Evolutionary conservation across 768 basidiomycete genomes (phyloP).

Genomic region (Xerocomellus intermedius): DNA sequence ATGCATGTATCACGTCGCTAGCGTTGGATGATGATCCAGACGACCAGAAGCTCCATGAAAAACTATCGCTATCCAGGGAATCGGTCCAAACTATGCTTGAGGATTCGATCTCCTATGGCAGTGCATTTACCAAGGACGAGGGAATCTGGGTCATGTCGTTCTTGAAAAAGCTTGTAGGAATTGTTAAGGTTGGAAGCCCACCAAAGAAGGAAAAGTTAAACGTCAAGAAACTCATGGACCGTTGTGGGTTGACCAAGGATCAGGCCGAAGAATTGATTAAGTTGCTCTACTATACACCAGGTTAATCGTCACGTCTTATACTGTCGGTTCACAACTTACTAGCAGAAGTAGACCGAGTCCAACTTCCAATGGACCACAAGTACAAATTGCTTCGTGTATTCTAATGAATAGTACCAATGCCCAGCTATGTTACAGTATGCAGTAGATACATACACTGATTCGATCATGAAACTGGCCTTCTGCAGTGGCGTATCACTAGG

Average conservation of each 20-base stretch:
- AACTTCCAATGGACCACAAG: neutral
- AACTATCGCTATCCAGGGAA: slow-evolving; percentile 14
- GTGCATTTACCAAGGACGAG: slow-evolving; percentile 13
- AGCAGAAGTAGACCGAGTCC: neutral
- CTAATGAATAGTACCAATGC: neutral
- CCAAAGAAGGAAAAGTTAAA: slow-evolving; percentile 11
- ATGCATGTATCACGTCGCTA: slow-evolving; percentile 32
- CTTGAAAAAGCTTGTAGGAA: slow-evolving; percentile 17
- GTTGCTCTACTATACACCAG: slow-evolving; percentile 9
- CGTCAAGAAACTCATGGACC: slow-evolving; percentile 8
- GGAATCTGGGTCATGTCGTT: slow-evolving; percentile 24
- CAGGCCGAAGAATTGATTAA: slow-evolving; percentile 20
- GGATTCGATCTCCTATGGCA: slow-evolving; percentile 20
- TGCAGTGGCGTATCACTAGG: slow-evolving; percentile 15
- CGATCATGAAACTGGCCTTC: slow-evolving; percentile 2
- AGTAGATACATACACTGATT: neutral
- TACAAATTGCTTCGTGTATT: neutral
- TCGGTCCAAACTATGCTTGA: slow-evolving; percentile 20
- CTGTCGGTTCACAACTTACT: neutral
- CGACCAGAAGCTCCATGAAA: slow-evolving; percentile 1
- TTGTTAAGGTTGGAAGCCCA: slow-evolving; percentile 10
- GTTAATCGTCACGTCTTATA: neutral
- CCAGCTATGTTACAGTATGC: slow-evolving; percentile 2
- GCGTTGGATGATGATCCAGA: neutral
- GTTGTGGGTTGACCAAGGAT: slow-evolving; percentile 16